A percentile compares a stretch with the other conserved stretches of the same genome.
Evolutionary conservation across 2,329 filamentous ascomycete genomes (phyloP).

Genomic region (Fusarium pilosicola): DNA sequence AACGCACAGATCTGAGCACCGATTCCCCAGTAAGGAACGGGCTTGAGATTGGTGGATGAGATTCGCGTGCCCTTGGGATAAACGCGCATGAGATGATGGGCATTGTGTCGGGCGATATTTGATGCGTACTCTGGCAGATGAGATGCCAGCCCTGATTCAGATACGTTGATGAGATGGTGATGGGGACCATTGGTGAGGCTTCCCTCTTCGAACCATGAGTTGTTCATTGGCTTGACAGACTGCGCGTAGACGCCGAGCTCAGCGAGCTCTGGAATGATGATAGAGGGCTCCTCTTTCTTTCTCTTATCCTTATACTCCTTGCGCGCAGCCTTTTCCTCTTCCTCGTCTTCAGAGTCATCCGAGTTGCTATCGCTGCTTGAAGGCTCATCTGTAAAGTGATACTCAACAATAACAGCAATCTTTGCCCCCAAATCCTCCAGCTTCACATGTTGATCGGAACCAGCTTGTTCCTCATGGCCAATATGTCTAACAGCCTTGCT

Average conservation of each 20-base stretch:
- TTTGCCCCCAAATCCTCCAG: slow-evolving; percentile 69
- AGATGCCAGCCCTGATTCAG: slow-evolving; percentile 66
- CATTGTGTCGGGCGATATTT: slow-evolving; percentile 67
- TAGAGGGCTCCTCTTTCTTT: slow-evolving; percentile 55
- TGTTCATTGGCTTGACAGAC: slow-evolving; percentile 73
- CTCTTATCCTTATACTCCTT: slow-evolving; percentile 65
- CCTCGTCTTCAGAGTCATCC: slow-evolving; percentile 52
- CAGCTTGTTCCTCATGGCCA: slow-evolving; percentile 65
- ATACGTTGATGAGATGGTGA: slow-evolving; percentile 75
- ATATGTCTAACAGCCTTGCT: slow-evolving; percentile 66
- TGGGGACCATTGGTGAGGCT: slow-evolving; percentile 66
- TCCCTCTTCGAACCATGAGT: slow-evolving; percentile 69
- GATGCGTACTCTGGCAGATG: slow-evolving; percentile 60
- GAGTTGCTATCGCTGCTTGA: slow-evolving; percentile 50
- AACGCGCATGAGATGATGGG: slow-evolving; percentile 74
- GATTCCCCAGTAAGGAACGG: slow-evolving; percentile 71
- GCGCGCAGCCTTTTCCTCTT: slow-evolving; percentile 58
- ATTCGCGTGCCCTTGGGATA: slow-evolving; percentile 76
- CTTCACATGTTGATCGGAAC: slow-evolving; percentile 62
- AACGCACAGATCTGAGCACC: slow-evolving; percentile 76
- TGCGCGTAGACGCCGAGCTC: slow-evolving; percentile 75
- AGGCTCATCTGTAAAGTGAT: slow-evolving; percentile 66
- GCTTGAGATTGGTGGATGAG: slow-evolving; percentile 71
- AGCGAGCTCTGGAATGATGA: slow-evolving; percentile 72
- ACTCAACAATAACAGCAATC: slow-evolving; percentile 75